Percentiles rank a stretch among this genome's conserved stretches.
These are phyloP conservation scores for Kregervanrija fluxuum DNA, from an alignment of 805 yeast species.

Conservation along the genomic window DNA sequence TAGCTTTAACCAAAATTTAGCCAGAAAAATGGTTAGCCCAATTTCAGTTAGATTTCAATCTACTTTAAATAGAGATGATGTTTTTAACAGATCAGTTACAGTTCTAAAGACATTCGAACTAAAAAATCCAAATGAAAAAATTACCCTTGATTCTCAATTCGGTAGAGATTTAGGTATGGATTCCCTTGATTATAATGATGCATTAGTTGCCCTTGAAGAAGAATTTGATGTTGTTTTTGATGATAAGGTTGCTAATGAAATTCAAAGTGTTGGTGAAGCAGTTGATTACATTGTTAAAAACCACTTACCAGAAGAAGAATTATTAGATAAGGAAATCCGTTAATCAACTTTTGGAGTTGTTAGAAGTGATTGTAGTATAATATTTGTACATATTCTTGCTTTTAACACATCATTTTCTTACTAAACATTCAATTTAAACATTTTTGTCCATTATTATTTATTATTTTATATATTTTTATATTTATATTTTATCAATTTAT, in stretches of 20 bases:
- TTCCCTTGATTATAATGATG: slow-evolving; percentile 91
- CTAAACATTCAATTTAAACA: neutral
- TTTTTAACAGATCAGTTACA: slow-evolving; percentile 72
- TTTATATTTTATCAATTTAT: no score
- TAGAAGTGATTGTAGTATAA: no score
- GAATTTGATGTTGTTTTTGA: slow-evolving; percentile 48
- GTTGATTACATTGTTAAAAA: slow-evolving; percentile 42
- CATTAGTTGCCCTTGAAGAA: slow-evolving; percentile 93
- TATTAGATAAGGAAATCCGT: slow-evolving; percentile 31
- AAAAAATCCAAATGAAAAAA: slow-evolving; percentile 20
- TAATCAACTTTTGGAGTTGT: slow-evolving; percentile 6
- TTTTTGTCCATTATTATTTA: neutral
- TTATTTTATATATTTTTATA: neutral
- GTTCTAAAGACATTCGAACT: slow-evolving; percentile 55
- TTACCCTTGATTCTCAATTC: slow-evolving; percentile 38
- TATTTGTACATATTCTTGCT: no score
- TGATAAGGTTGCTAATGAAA: slow-evolving; percentile 45
- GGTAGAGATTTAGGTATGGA: slow-evolving; percentile 79
- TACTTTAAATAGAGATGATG: slow-evolving; percentile 63
- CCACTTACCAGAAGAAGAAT: slow-evolving; percentile 28
- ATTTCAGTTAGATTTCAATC: slow-evolving; percentile 17
- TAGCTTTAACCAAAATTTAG: slow-evolving; percentile 6
- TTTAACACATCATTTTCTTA: neutral
- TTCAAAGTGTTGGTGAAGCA: slow-evolving; percentile 55
- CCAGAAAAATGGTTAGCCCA: slow-evolving; percentile 4